Percentiles rank a stretch among this genome's conserved stretches.
phyloP scores from a whole-genome alignment of 768 basidiomycete species.

The Pulveroboletus frians region DNA sequence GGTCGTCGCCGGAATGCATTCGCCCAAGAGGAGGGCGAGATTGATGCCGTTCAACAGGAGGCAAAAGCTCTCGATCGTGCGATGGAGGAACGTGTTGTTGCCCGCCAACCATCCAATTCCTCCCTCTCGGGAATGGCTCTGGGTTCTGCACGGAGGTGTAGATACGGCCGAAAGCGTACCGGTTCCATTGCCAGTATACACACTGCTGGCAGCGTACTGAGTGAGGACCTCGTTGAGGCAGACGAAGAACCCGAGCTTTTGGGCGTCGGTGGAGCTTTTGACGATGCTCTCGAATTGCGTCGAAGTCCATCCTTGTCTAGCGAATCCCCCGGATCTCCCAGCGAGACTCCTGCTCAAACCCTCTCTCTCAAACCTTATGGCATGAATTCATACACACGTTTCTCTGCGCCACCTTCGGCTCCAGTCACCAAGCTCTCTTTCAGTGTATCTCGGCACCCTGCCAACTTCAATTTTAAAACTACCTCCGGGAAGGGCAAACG shows the following conservation, averaged over 20 bases:
- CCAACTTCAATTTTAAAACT: conserved; percentile 47
- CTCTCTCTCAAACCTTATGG: conserved; percentile 19
- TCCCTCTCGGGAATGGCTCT: conserved; percentile 66
- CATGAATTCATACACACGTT: conserved; percentile 3
- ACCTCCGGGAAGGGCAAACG: conserved; percentile 52
- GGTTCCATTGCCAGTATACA: conserved; percentile 70
- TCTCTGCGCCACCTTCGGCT: conserved; percentile 44
- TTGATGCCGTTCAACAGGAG: conserved; percentile 60
- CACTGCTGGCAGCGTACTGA: conserved; percentile 64
- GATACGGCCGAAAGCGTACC: conserved; percentile 66
- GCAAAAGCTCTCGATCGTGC: conserved; percentile 81
- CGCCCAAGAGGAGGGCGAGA: conserved; percentile 43
- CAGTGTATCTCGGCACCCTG: conserved; percentile 35
- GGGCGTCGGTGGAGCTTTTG: conserved; percentile 63
- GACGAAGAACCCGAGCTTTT: conserved; percentile 74
- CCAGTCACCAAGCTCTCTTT: conserved; percentile 58
- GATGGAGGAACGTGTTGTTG: conserved; percentile 78
- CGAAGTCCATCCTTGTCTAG: conserved; percentile 33
- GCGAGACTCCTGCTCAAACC: conserved; percentile 23
- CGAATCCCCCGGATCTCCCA: conserved; percentile 33
- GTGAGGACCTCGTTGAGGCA: conserved; percentile 77
- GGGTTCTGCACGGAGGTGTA: conserved; percentile 60
- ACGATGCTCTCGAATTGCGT: conserved; percentile 32
- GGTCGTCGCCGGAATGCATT: conserved; percentile 57
- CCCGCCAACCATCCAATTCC: conserved; percentile 66